Evolutionary conservation across 345 rosid genomes (phyloP).

Genomic region (Lepidium didymum): DNA sequence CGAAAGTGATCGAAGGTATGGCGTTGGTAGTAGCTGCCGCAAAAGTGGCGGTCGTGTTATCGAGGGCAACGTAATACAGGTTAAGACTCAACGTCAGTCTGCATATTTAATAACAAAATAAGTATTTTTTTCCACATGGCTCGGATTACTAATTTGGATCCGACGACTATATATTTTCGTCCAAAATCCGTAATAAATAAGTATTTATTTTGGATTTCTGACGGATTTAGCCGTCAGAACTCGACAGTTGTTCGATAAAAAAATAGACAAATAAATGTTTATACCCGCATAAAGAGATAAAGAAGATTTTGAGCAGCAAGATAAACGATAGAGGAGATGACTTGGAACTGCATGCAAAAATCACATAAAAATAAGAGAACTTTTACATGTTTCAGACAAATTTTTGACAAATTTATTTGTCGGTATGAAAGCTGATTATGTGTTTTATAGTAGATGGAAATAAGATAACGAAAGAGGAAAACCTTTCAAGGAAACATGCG

Average conservation of each 20-base stretch:
- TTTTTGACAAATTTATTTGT: too few relatives aligned
- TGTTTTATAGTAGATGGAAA: not conserved
- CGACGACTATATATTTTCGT: too few relatives aligned
- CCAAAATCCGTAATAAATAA: too few relatives aligned
- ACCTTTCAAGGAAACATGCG: constrained; percentile 30
- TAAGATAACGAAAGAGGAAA: not conserved
- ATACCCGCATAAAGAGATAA: constrained; percentile 30
- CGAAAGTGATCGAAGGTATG: constrained; percentile 70
- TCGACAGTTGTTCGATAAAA: too few relatives aligned
- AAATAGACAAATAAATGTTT: not conserved
- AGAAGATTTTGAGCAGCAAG: constrained; percentile 24
- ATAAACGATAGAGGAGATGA: constrained; percentile 12
- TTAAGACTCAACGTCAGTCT: constrained; percentile 69
- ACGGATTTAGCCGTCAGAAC: too few relatives aligned
- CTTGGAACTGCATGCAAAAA: constrained; percentile 11
- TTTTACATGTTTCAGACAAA: too few relatives aligned
- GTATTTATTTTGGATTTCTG: too few relatives aligned
- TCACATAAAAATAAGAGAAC: not conserved
- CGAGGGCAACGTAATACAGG: constrained; percentile 60
- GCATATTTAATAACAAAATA: not conserved
- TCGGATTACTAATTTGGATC: too few relatives aligned
- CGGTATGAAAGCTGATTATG: too few relatives aligned
- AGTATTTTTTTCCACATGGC: too few relatives aligned
- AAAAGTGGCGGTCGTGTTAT: constrained; percentile 69
- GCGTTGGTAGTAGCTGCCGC: constrained; percentile 82